Evolutionary conservation across 2,329 filamentous ascomycete species (phyloP), one percentile per base, ranked within the genome.

Genomic region (Boeremia exigua): DNA sequence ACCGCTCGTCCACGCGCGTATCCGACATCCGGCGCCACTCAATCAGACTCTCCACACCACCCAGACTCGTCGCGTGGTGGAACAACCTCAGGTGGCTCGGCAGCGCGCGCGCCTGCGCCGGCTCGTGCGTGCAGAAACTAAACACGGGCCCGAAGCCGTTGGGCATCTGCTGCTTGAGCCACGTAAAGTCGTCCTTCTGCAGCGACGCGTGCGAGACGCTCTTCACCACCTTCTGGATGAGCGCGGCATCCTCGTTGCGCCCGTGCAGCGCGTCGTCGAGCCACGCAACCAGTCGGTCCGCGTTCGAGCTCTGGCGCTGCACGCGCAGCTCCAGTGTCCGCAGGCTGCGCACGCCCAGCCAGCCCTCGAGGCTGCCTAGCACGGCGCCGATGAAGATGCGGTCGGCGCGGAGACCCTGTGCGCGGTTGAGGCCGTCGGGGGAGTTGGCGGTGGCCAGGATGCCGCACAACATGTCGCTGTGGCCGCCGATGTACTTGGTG

Each of bases 11-110:
- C 34, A 96, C 87, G 1, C 74, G 81, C 3, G 77, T 68, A 80
- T 99, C 95, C 56, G 87, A 88, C 91, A 99, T 95, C 43, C 89
- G 86, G 56, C 95, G 83, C 95, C 95, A 99, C 83, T 99, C 95
- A 66, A 99, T 93, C 79, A 98, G 77, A 70, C 91, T 95, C 83
- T 98, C 95, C 9, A 98, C 92, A 4, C 95, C 94, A 2, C 95
- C 95, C 27, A 98, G 77, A 74, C 91, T 96, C 2, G 95, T 99
- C 6, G 95, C 95, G 76, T 99, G 95, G 67, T 96, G 91, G 80
- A 98, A 98, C 39, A 96, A 82, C 2, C 81, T 73, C 72, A 98
- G 77, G 75, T 90, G 90, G 69, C 88, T 90, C 3, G 95, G 95
- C 60, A 99, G 77, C 28, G 79, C 75, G 62, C 82, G 84, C 3